A percentile compares a stretch with the other conserved stretches of the same genome.
Conservation (phyloP, 805 yeast species). For the Starmerella sp. region DNA sequence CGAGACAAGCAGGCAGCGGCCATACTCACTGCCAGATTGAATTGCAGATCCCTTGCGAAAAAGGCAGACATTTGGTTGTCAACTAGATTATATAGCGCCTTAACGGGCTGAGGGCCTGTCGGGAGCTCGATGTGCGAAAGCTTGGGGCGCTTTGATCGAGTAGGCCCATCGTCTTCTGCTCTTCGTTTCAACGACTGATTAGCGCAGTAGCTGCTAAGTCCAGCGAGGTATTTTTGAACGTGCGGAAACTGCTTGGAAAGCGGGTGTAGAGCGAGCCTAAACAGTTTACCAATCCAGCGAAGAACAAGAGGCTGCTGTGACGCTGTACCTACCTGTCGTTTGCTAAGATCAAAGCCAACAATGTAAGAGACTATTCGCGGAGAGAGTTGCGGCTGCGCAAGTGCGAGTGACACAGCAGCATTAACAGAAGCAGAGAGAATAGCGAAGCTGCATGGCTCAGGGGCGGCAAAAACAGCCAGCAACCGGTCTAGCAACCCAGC, state of each 20-base stretch:
- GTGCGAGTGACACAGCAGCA: slow-evolving; percentile 50
- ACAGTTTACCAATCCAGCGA: slow-evolving; percentile 20
- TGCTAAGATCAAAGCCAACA: slow-evolving; percentile 41
- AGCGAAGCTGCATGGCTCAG: slow-evolving; percentile 42
- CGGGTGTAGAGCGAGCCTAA: slow-evolving; percentile 21
- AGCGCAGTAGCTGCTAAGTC: slow-evolving; percentile 25
- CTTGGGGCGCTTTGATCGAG: slow-evolving; percentile 23
- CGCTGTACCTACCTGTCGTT: slow-evolving; percentile 11
- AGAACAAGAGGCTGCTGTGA: slow-evolving; percentile 28
- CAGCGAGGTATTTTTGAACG: slow-evolving; percentile 25
- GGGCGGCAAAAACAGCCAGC: slow-evolving; percentile 36
- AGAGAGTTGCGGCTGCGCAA: slow-evolving; percentile 49
- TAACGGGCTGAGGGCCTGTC: slow-evolving; percentile 33
- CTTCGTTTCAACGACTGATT: slow-evolving; percentile 25
- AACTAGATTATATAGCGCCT: slow-evolving; percentile 56
- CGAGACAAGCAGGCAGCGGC: slow-evolving; percentile 54
- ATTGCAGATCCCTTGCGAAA: slow-evolving; percentile 60
- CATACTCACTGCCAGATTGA: slow-evolving; percentile 50
- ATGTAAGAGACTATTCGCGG: slow-evolving; percentile 47
- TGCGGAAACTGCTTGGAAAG: slow-evolving; percentile 19
- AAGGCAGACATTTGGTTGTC: slow-evolving; percentile 54
- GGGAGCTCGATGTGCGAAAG: slow-evolving; percentile 19
- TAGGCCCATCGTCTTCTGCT: slow-evolving; percentile 27
- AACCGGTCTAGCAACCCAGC: slow-evolving; percentile 55
- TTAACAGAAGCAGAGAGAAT: slow-evolving; percentile 58